Percentiles rank a stretch among this genome's conserved stretches.
Evolutionary conservation across 306 rosid genomes (phyloP).

Genomic region (Rosa multiflora): DNA sequence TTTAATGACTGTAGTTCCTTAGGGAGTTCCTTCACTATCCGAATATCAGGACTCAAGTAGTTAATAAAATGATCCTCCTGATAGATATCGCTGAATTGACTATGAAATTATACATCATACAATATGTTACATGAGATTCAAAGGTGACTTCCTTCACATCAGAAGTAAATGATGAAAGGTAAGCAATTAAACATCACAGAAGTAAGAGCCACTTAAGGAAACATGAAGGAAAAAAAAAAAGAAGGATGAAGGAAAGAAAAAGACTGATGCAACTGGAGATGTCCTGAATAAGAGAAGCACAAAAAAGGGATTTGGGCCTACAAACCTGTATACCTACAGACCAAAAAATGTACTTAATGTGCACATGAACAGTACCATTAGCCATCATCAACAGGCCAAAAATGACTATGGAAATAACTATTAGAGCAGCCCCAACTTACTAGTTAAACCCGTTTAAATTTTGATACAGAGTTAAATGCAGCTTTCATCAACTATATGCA

Average conservation of each 20-base stretch:
- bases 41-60: slow-evolving; percentile 88
- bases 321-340: neutral
- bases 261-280: neutral
- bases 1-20: slow-evolving; percentile 72
- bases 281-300: neutral
- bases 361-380: neutral
- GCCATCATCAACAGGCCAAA: neutral
- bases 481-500: neutral
- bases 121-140: slow-evolving; percentile 20
- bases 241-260: neutral
- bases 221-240: neutral
- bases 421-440: slow-evolving; percentile 7
- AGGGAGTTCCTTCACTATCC: slow-evolving; percentile 89
- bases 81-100: slow-evolving; percentile 91
- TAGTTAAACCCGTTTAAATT: neutral
- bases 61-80: slow-evolving; percentile 86
- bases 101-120: slow-evolving; percentile 52
- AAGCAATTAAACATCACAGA: neutral
- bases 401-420: neutral
- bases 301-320: neutral
- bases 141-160: neutral
- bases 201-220: neutral
- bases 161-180: neutral
- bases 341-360: neutral
- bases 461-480: slow-evolving; percentile 18